Conservation (phyloP, 257 asterid species). For the Solanum corneliomulleri region DNA sequence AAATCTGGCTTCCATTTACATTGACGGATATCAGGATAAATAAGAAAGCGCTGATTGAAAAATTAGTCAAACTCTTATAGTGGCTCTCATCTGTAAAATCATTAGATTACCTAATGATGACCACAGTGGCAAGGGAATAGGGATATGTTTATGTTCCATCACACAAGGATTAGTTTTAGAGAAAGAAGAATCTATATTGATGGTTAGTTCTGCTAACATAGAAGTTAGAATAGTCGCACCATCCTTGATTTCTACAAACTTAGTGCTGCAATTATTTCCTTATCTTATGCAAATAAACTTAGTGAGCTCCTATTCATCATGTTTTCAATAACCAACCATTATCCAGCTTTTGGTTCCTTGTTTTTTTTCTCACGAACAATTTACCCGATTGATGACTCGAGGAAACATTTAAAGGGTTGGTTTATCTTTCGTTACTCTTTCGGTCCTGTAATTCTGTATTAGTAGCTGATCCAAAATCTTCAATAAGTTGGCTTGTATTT, state of each 20-base stretch:
- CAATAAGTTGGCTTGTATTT: background rate
- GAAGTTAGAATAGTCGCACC: background rate
- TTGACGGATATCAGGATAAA: background rate
- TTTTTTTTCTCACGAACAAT: background rate
- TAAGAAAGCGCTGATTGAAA: background rate
- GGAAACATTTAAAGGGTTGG: background rate
- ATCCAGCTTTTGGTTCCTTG: background rate
- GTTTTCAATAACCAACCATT: background rate
- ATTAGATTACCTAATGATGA: background rate
- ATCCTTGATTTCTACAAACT: background rate
- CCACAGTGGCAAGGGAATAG: background rate
- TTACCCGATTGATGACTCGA: background rate
- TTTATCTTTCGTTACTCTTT: background rate
- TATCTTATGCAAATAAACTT: background rate
- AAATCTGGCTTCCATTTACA: background rate
- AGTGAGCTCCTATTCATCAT: background rate
- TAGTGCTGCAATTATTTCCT: background rate
- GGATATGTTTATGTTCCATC: background rate
- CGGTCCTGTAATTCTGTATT: background rate
- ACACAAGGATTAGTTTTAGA: background rate
- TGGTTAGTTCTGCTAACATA: background rate
- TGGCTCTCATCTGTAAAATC: background rate
- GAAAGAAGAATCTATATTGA: background rate
- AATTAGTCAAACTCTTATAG: background rate
- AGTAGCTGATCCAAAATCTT: background rate